Evolutionary conservation across 1,284 basidiomycete genomes (phyloP).

Genomic region (Apiotrichum montevideense): DNA sequence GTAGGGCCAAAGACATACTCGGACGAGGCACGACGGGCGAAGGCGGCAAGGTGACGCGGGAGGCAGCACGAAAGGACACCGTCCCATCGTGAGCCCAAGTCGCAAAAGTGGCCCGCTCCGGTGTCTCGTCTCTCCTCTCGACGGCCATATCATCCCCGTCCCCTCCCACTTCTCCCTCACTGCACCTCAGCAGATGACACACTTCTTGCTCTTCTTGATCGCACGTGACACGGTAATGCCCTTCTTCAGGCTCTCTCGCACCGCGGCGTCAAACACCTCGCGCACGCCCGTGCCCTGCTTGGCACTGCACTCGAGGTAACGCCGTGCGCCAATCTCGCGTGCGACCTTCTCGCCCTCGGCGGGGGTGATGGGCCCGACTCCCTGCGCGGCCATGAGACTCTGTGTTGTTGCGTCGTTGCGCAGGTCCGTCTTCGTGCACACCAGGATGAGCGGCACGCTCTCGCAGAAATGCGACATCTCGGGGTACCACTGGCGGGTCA

Average conservation of each 20-base stretch:
- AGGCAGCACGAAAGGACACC: too few species aligned
- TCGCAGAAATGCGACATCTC: constrained; percentile 98
- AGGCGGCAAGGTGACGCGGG: too few species aligned
- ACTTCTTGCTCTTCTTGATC: constrained; percentile 62
- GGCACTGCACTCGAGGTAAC: constrained; percentile 89
- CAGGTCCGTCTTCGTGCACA: constrained; percentile 90
- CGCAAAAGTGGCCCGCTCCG: too few species aligned
- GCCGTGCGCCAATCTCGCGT: constrained; percentile 82
- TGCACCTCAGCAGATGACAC: constrained; percentile 61
- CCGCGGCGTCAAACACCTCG: constrained; percentile 85
- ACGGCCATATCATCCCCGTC: not conserved
- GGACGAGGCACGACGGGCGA: too few species aligned
- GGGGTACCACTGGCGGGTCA: constrained; percentile 73
- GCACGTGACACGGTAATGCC: constrained; percentile 55
- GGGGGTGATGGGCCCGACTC: constrained; percentile 71
- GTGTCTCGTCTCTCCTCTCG: too few species aligned
- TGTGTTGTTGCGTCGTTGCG: constrained; percentile 79
- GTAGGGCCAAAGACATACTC: too few species aligned
- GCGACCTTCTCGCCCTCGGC: constrained; percentile 76
- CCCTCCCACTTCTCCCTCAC: not conserved
- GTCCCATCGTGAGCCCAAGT: too few species aligned
- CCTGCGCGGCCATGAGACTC: constrained; percentile 88
- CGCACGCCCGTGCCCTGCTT: constrained; percentile 83
- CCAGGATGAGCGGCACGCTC: constrained; percentile 82
- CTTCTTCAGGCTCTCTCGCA: constrained; percentile 73